A percentile compares a stretch with the other conserved stretches of the same genome.
Evolutionary conservation across 2,329 filamentous ascomycete species (phyloP).

Genomic region (Calonectria pseudoturangicola): DNA sequence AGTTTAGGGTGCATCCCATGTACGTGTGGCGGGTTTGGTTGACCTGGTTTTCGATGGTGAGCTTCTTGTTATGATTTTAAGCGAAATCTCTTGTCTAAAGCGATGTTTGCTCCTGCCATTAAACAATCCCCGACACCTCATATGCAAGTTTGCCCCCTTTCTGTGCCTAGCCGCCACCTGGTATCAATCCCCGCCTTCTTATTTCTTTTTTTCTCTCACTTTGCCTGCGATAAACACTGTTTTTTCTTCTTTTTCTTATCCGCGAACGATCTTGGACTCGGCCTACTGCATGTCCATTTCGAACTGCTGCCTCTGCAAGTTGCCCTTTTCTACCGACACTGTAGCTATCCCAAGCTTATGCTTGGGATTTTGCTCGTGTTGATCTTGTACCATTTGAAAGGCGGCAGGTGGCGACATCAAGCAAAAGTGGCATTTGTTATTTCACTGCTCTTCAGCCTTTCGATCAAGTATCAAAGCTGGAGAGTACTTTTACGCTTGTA

Average conservation of each 20-base stretch:
- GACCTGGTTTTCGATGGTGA: too few relatives aligned
- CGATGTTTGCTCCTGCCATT: conserved; percentile 1
- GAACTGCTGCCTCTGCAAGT: neutral
- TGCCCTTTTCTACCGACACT: neutral
- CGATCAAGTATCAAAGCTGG: neutral
- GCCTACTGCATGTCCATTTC: neutral
- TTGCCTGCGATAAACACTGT: neutral
- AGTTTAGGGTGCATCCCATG: too few relatives aligned
- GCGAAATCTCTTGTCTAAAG: neutral
- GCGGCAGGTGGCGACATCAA: neutral
- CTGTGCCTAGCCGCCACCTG: conserved; percentile 3
- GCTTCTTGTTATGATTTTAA: neutral
- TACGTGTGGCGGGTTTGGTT: neutral
- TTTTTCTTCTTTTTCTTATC: neutral
- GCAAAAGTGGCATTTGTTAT: neutral
- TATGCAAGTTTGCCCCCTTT: neutral
- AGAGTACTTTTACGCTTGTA: neutral
- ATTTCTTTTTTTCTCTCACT: neutral
- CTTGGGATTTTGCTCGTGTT: too few relatives aligned
- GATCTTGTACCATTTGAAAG: neutral
- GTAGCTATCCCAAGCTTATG: too few relatives aligned
- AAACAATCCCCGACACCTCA: neutral
- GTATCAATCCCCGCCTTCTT: neutral
- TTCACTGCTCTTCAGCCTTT: neutral
- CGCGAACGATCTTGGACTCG: neutral